These are phyloP conservation scores for Microdochium trichocladiopsis DNA, from an alignment of 2,329 filamentous ascomycete genomes.

Conservation along the genomic window DNA sequence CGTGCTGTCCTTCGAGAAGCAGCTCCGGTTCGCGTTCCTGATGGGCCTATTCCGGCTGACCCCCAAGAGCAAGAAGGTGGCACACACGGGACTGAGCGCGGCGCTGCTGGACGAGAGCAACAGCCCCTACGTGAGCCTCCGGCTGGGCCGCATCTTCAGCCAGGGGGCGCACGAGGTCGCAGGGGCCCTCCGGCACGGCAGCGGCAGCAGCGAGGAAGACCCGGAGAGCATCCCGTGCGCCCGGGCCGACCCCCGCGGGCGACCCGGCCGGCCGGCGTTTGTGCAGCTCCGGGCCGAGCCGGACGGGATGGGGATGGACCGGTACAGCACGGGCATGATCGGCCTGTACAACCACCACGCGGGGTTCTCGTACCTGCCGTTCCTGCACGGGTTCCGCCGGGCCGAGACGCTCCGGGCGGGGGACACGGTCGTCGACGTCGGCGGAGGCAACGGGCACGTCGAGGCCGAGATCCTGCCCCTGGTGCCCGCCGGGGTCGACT, in stretches of 20 bases:
- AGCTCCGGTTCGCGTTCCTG: constrained; percentile 8
- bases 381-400: constrained; percentile 4
- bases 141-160: constrained; percentile 3
- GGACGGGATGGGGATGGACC: constrained; percentile 4
- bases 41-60: constrained; percentile 7
- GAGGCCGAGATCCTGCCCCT: no score
- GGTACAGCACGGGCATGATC: constrained; percentile 5
- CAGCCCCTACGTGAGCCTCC: constrained; percentile 3
- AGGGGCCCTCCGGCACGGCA: constrained; percentile 3
- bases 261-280: background rate
- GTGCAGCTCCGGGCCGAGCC: background rate
- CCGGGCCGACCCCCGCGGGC: background rate
- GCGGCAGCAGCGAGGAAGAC: constrained; percentile 1
- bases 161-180: constrained; percentile 4
- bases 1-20: constrained; percentile 1
- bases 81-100: constrained; percentile 7
- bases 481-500: no score
- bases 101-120: constrained; percentile 2
- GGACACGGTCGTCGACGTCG: no score
- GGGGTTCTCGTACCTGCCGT: constrained; percentile 2
- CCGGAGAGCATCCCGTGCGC: constrained; percentile 1
- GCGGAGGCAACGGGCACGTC: no score
- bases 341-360: constrained; percentile 2
- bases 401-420: background rate
- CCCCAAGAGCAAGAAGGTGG: constrained; percentile 3